phyloP scores from a whole-genome alignment of 352 stramenopile species.

The Pythium phragmiticola region DNA sequence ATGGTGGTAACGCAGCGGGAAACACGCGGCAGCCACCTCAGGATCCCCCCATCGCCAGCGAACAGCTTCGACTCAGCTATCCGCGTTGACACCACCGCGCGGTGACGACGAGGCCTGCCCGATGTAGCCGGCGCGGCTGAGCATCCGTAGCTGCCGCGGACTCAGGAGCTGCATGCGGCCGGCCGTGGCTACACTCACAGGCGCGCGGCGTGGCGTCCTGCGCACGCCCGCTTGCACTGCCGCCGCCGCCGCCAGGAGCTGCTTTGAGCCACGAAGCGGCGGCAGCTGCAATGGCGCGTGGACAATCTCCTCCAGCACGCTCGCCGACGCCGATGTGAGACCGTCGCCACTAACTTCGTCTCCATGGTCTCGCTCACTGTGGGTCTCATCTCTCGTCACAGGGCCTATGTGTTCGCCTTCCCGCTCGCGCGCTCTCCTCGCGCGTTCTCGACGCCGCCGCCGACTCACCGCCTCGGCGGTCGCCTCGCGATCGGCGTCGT shows the following conservation, averaged over 20 bases:
- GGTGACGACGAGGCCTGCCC: too few species aligned
- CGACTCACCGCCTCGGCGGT: neutral
- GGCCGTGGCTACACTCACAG: slow-evolving; percentile 24
- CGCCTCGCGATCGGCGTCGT: slow-evolving; percentile 16
- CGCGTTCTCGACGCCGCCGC: slow-evolving; percentile 7
- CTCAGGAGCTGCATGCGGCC: slow-evolving; percentile 33
- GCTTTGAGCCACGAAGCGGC: slow-evolving; percentile 2
- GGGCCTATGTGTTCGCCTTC: neutral
- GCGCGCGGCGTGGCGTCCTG: slow-evolving; percentile 29
- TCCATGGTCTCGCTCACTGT: neutral
- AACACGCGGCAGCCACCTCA: too few species aligned
- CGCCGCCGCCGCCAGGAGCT: neutral
- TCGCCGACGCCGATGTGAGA: slow-evolving; percentile 1
- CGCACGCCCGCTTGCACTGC: slow-evolving; percentile 9
- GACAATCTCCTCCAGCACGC: slow-evolving; percentile 25
- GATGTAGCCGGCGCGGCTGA: slow-evolving; percentile 14
- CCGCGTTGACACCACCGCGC: too few species aligned
- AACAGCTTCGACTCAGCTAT: too few species aligned
- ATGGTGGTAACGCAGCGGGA: neutral
- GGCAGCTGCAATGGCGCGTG: slow-evolving; percentile 24
- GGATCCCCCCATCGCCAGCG: too few species aligned
- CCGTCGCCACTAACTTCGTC: neutral
- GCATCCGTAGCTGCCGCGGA: slow-evolving; percentile 28
- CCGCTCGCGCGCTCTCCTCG: slow-evolving; percentile 6
- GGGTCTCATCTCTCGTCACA: neutral